Base-by-base conservation (phyloP, 106 monocot species). In the Apostasia ramifera region DNA sequence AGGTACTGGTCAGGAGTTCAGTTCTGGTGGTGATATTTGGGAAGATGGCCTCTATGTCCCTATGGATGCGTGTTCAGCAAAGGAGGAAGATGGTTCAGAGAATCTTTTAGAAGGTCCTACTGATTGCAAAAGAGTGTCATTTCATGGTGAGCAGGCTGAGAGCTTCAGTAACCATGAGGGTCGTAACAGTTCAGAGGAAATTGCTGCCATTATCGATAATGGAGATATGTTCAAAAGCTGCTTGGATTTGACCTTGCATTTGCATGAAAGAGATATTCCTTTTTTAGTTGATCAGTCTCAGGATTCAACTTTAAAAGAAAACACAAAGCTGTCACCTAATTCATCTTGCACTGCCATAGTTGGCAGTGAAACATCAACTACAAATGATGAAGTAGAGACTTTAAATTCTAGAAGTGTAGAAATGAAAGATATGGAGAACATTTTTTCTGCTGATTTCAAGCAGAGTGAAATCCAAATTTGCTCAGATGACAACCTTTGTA, bases 201-300 rank as follows among this genome's bases (percentile, higher is more conserved):
- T 11, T 76, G 5, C 9, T 70, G 40, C 52, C 15, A 62, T 38
- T 59, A 66, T 81, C 67, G 78, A 38, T 44, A 78, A 84, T 69
- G 65, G 67, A 59, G 92, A 97, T 26, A 67, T 56, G 46, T 92
- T 97, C 69, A 71, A 74, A 74, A 91, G 86, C 67, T 97, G 89
- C 71, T 74, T 84, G 8, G 89, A 97, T 70, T 71, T 89, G 26
- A 61, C 62, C 48, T 70, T 45, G 13, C 78, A 87, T 4, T 47
- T 46, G 1, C 76, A 87, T 13, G 72, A 70, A 26, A 69, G n/a
- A 42, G 76, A 81, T 59, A 74, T 65, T n/a, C 76, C 63, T 8
- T 76, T 61, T 13, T 52, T 52, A 38, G 57, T 53, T 56, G 73
- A 64, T 72, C 65, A 78, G 6, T 60, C 40, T 50, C 2, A 15